Base-by-base conservation (phyloP, 164 flowering plant species). In the Vitis riparia region DNA sequence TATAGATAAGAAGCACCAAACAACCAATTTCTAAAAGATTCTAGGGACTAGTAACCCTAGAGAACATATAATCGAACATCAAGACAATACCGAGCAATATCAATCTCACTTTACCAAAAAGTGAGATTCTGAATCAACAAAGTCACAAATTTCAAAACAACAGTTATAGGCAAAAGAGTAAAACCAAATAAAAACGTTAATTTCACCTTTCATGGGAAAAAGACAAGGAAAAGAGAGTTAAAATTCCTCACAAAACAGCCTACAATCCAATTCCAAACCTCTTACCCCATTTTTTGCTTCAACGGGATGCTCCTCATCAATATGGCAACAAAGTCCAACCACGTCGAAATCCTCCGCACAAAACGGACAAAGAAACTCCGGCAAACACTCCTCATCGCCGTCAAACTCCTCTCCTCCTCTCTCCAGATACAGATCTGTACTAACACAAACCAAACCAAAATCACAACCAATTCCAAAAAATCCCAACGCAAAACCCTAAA, bases 321-420 rank as follows among this genome's bases (percentile, higher is more conserved):
- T 83, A 74, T 88, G 92, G 63, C 88, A 86, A 69, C 83, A 88
- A 4, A 88, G 83, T 30, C 88, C 88, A 37, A 88, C 87, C 8
- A 83, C 62, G 60, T 88, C 92, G 52, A 81, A 86, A 72, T 84
- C 87, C 68, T 88, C 92, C 6, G 82, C 86, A 52, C 92, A 88
- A 48, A 84, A 88, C 0, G 92, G 92, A 51, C 92, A 88, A 1
- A 79, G n/a, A 74, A 62, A 86, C 76, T 84, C 84, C 6, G 73
- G 71, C 62, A 71, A 76, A 57, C 64, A 68, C 65, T 85, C 86
- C 11, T 85, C 91, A 3, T 82, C 89, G 3, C 65, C 80, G 5
- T 81, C 84, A 44, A 37, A 59, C 10, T 81, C 85, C 8, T 81
- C 91, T 62, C 65, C 75, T 2, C 76, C 79, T n/a, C 68, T 37